Evolutionary conservation across 768 basidiomycete genomes (phyloP), one percentile per base, ranked within the genome.

Genomic region (Suillus ampliporus): DNA sequence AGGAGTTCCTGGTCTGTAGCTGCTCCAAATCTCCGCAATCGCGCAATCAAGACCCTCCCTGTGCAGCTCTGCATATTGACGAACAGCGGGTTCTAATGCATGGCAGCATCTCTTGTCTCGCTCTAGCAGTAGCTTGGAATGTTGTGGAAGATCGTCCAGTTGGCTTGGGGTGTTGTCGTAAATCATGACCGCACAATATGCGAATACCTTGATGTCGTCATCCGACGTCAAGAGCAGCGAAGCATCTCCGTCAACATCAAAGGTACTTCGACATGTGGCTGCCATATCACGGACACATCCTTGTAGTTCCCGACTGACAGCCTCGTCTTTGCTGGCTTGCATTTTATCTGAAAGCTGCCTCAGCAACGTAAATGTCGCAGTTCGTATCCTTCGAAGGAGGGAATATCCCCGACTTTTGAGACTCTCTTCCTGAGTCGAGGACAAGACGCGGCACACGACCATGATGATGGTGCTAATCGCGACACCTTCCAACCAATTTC

Each of bases 401-500:
- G 2, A 23, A 51, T 71, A 68, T 9, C 66, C 69, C 4, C 61
- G 52, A 15, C 54, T 8, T 15, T 71, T 63, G 31, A 79, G 50
- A 10, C 21, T 40, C 2, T 40, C n/a, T 34, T 58, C 44, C 8
- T 34, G 50, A 21, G 54, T 59, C 23, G 77, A 75, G 0, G 75
- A 68, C 35, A 82, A 68, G 3, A 84, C 60, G 35, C 83, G 80
- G 61, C 67, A 65, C 11, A 70, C 67, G 4, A 84, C 64, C 35
- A 76, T 61, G 19, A 75, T 74, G 28, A 78, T 72, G 9, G 72
- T 80, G 56, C 74, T 64, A 62, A 80, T 66, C 0, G 77, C 66
- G 37, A 67, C 62, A 0, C 67, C 65, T 64, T 78, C 72, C 50
- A 75, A 68, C 83, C 84, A 85, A 59, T 80, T 84, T 5, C 63